phyloP scores from a whole-genome alignment of 2,329 filamentous ascomycete genomes.

The Ploettnerulaceae sp. region DNA sequence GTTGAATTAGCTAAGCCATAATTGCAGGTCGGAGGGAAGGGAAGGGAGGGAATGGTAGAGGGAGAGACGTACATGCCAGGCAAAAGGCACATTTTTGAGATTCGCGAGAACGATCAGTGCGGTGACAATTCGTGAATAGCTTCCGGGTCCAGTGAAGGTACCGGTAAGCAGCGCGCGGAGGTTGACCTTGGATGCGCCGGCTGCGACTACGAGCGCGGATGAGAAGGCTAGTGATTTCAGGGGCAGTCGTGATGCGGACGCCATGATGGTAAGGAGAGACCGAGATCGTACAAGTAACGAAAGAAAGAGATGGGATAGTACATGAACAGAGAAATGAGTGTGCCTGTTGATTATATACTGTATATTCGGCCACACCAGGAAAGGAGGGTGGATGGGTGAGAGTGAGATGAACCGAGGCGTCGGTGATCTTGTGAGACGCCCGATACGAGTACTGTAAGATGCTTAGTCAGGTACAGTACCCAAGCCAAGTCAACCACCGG shows the following conservation, averaged over 20 bases:
- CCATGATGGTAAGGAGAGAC: constrained; percentile 23
- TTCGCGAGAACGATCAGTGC: constrained; percentile 45
- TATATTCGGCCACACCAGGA: not conserved
- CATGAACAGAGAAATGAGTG: no score
- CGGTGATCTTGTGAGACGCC: constrained; percentile 1
- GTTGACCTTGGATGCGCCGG: constrained; percentile 25
- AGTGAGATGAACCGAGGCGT: not conserved
- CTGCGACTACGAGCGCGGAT: constrained; percentile 18
- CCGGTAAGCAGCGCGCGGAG: constrained; percentile 20
- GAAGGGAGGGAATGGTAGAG: not conserved
- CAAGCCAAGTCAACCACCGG: no score
- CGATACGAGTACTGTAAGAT: no score
- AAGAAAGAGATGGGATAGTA: not conserved
- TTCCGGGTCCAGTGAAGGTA: constrained; percentile 32
- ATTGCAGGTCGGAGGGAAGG: not conserved
- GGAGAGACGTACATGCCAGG: constrained; percentile 53
- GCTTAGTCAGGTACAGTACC: no score
- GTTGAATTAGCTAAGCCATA: not conserved
- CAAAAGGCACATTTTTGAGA: constrained; percentile 52
- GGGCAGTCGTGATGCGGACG: constrained; percentile 30
- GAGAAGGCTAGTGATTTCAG: constrained; percentile 29
- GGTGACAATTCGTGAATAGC: constrained; percentile 28
- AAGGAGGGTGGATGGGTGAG: not conserved
- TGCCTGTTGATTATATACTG: not conserved
- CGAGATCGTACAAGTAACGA: constrained; percentile 2